A percentile compares a stretch with the other conserved stretches of the same genome.
Conservation (phyloP, 257 asterid genomes). For the Vinca minor region DNA sequence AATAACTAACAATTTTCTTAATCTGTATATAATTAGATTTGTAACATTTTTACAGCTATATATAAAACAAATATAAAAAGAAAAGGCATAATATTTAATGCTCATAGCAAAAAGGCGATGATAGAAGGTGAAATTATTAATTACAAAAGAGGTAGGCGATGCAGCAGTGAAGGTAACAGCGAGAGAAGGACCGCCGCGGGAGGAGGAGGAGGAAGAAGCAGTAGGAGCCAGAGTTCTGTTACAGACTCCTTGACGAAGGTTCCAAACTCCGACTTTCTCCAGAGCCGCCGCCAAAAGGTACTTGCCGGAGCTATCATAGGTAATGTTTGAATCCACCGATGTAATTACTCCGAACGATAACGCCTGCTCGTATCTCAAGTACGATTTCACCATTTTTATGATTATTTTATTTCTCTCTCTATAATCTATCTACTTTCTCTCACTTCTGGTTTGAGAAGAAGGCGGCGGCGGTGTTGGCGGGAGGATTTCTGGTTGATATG, state of each 20-base stretch:
- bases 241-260: slow-evolving; percentile 74
- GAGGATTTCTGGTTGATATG: no score
- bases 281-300: slow-evolving; percentile 67
- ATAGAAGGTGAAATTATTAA: slow-evolving; percentile 3
- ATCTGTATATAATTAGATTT: no score
- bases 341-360: slow-evolving; percentile 75
- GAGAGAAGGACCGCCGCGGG: slow-evolving; percentile 60
- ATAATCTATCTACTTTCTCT: neutral
- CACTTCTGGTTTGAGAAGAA: no score
- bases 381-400: slow-evolving; percentile 77
- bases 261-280: slow-evolving; percentile 83
- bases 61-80: no score
- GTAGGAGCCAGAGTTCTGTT: slow-evolving; percentile 49
- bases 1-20: no score
- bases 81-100: neutral
- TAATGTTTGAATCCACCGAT: slow-evolving; percentile 64
- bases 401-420: neutral
- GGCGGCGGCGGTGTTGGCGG: no score
- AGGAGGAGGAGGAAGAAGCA: slow-evolving; percentile 46
- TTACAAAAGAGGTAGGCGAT: slow-evolving; percentile 53
- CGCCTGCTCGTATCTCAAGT: slow-evolving; percentile 70
- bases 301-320: slow-evolving; percentile 79
- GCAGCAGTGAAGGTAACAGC: slow-evolving; percentile 73
- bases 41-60: no score
- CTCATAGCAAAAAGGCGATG: neutral